phyloP scores from a whole-genome alignment of 306 rosid species.

The Ormosia semicastrata region DNA sequence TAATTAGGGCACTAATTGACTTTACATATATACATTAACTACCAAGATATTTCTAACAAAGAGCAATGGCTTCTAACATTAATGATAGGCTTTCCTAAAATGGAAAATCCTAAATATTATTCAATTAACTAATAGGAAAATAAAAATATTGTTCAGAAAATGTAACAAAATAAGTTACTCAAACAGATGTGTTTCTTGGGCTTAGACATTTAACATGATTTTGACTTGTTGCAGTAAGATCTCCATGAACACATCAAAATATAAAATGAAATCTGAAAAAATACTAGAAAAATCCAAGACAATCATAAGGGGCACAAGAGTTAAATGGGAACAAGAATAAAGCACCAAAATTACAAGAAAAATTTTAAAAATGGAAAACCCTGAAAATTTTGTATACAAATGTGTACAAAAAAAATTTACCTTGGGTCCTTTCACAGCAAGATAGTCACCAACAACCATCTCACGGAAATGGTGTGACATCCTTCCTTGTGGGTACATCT shows the following conservation, averaged over 20 bases:
- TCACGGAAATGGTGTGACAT: constrained; percentile 99
- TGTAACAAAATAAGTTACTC: background rate
- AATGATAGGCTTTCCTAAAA: background rate
- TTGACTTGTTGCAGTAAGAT: background rate
- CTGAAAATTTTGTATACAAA: background rate
- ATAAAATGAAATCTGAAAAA: background rate
- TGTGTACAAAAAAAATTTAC: constrained; percentile 37
- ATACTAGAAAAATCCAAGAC: background rate
- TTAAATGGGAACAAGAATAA: background rate
- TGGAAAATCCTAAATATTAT: background rate
- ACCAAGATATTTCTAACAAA: background rate
- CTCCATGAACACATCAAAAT: background rate
- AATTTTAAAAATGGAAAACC: background rate
- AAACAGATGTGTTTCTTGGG: background rate
- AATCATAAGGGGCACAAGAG: background rate
- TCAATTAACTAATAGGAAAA: background rate
- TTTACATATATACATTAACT: background rate
- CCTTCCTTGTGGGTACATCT: constrained; percentile 99
- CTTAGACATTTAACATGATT: background rate
- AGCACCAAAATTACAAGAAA: constrained; percentile 8
- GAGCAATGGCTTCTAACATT: background rate
- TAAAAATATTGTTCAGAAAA: background rate
- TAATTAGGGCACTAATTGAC: background rate
- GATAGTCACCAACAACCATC: constrained; percentile 83
- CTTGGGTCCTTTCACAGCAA: constrained; percentile 96